phyloP scores from a whole-genome alignment of 345 rosid genomes.

The Odontarrhena argentea region DNA sequence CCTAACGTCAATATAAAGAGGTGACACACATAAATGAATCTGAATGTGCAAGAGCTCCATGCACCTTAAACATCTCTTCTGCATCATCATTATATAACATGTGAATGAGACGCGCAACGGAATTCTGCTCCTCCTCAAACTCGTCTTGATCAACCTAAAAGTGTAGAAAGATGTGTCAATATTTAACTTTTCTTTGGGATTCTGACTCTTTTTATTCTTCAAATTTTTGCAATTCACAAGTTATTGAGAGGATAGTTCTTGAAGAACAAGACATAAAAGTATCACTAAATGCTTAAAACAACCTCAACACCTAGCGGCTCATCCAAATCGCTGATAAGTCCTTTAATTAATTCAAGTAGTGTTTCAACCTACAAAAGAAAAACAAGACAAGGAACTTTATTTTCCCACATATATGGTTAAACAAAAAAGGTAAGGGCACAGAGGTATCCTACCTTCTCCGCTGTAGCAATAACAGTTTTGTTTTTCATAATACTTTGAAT shows the following conservation, averaged over 20 bases:
- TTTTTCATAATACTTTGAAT: slow-evolving; percentile 96
- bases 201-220: background rate
- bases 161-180: slow-evolving; percentile 15
- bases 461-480: slow-evolving; percentile 71
- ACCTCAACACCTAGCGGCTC: slow-evolving; percentile 70
- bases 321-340: slow-evolving; percentile 91
- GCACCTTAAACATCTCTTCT: slow-evolving; percentile 98
- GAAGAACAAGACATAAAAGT: slow-evolving; percentile 17
- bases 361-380: slow-evolving; percentile 71
- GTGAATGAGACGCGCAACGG: slow-evolving; percentile 95
- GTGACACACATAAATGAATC: slow-evolving; percentile 23
- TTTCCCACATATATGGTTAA: slow-evolving; percentile 22
- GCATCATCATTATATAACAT: slow-evolving; percentile 82
- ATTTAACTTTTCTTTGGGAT: slow-evolving; percentile 19
- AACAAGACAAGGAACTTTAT: slow-evolving; percentile 26
- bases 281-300: slow-evolving; percentile 31
- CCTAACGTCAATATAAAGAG: slow-evolving; percentile 29
- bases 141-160: slow-evolving; percentile 89
- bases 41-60: slow-evolving; percentile 30
- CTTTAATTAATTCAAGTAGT: slow-evolving; percentile 84
- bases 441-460: slow-evolving; percentile 62
- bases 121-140: slow-evolving; percentile 95
- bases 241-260: slow-evolving; percentile 17
- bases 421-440: slow-evolving; percentile 24
- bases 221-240: background rate